phyloP scores from a whole-genome alignment of 2,329 filamentous ascomycete genomes.

The Calonectria montana region DNA sequence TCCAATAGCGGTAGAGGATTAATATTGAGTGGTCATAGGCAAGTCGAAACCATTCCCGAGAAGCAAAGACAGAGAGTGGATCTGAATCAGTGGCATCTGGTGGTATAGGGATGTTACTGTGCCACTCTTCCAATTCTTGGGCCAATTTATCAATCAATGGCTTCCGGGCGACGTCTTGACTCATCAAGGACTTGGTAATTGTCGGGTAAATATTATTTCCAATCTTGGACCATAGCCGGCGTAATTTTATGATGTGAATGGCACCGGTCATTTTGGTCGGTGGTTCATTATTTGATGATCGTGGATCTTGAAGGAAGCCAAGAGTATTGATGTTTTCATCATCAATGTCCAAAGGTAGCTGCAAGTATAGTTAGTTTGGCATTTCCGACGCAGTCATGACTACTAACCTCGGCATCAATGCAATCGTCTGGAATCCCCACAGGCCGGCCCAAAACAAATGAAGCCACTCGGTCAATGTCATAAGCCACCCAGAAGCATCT shows the following conservation, averaged over 20 bases:
- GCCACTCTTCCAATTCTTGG: slow-evolving; percentile 43
- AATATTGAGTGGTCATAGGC: slow-evolving; percentile 53
- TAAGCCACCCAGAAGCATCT: slow-evolving; percentile 33
- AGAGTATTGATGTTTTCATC: slow-evolving; percentile 31
- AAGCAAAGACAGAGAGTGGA: slow-evolving; percentile 48
- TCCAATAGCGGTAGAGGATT: slow-evolving; percentile 49
- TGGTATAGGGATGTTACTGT: slow-evolving; percentile 30
- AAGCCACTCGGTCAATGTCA: slow-evolving; percentile 31
- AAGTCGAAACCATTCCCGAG: slow-evolving; percentile 51
- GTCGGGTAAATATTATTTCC: slow-evolving; percentile 38
- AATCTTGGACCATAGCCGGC: slow-evolving; percentile 45
- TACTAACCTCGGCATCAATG: slow-evolving; percentile 29
- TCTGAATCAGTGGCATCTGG: slow-evolving; percentile 23
- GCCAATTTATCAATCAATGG: slow-evolving; percentile 33
- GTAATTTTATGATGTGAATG: slow-evolving; percentile 45
- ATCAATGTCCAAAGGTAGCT: slow-evolving; percentile 31
- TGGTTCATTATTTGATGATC: slow-evolving; percentile 23
- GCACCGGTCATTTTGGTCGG: slow-evolving; percentile 45
- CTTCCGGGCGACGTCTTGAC: slow-evolving; percentile 26
- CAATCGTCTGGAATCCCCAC: slow-evolving; percentile 31
- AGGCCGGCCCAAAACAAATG: slow-evolving; percentile 28
- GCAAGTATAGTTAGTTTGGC: background rate
- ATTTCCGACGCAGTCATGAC: rapidly evolving
- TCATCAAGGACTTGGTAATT: slow-evolving; percentile 14
- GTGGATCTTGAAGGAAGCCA: slow-evolving; percentile 19